Conservation (phyloP, 176 grass and related monocot species). For the Eremochloa ophiuroides region DNA sequence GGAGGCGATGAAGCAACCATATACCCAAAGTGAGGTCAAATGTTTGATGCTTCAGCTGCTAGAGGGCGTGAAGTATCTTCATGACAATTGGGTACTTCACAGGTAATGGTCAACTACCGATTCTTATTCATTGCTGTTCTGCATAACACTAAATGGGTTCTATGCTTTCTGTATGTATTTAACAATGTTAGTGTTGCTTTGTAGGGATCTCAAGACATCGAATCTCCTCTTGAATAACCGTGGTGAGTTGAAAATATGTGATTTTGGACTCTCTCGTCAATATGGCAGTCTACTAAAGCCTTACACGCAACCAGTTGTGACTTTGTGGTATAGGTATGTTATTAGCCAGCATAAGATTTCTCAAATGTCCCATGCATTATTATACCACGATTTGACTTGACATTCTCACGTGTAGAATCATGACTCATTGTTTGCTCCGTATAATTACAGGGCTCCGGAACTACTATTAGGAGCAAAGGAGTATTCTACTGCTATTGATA, state of each 20-base stretch:
- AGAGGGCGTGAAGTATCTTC: slow-evolving; percentile 88
- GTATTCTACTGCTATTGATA: slow-evolving; percentile 95
- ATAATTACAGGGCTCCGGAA: slow-evolving; percentile 63
- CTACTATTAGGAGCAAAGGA: slow-evolving; percentile 85
- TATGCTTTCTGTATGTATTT: slow-evolving; percentile 3
- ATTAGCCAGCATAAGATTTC: background rate
- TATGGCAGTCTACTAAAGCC: slow-evolving; percentile 88
- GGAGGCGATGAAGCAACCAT: slow-evolving; percentile 91
- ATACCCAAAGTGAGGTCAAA: slow-evolving; percentile 89
- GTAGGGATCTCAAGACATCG: slow-evolving; percentile 89
- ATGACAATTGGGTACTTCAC: slow-evolving; percentile 95
- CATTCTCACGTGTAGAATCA: background rate
- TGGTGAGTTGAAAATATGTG: slow-evolving; percentile 96
- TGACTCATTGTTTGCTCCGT: slow-evolving; percentile 4
- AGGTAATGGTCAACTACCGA: slow-evolving; percentile 49
- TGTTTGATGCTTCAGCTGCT: slow-evolving; percentile 96
- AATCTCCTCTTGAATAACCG: slow-evolving; percentile 91
- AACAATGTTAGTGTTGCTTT: slow-evolving; percentile 19
- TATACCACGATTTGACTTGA: background rate
- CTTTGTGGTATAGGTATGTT: slow-evolving; percentile 91
- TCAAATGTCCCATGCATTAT: background rate
- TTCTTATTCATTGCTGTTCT: background rate
- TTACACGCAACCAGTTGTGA: slow-evolving; percentile 94
- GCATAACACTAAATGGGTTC: background rate
- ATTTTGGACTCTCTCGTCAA: slow-evolving; percentile 91